Base-by-base conservation (phyloP, 2,329 filamentous ascomycete species). In the Chrysoporthe austroafricana region DNA sequence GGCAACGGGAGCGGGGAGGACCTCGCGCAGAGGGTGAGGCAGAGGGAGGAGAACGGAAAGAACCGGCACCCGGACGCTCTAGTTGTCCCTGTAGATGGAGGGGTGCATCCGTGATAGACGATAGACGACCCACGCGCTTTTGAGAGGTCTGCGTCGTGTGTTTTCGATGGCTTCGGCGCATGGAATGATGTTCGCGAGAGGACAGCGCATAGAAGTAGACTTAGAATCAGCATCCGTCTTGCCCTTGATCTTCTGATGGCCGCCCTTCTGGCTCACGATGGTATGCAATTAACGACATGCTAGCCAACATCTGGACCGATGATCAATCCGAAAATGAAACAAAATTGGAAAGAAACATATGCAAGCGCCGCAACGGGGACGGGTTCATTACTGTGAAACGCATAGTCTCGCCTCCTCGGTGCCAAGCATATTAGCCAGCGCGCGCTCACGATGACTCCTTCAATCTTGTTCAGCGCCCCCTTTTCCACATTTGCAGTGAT, bases 1-100 rank as follows among this genome's bases (percentile, higher is more conserved):
- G 64, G 50, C n/a, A 62, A 57, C 26, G 59, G 59, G 16, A 66
- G 64, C 34, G 58, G 32, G 9, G 62, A 64, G 62, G 52, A 57
- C 39, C 32, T 44, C 39, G 5, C 26, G n/a, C 36, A 58, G 36
- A 32, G 5, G 26, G 26, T 14, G 50, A 32, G 26, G 39, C 52
- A 36, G n/a, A 34, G 32, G 36, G 52, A 57, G 14, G 60, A 36
- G 26, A 6, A 34, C 14, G 60, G 46, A 8, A 62, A 42, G 4
- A 5, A 52, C 2, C 54, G 54, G 16, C 32, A 57, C 3, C 54
- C 34, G 3, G 54, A 39, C 21, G 50, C 26, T 11, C 4, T 16
- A 21, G 26, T 21, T 34, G 11, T 54, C 4, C 16, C 16, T n/a
- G 56, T n/a, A 8, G 32, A 34, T 21, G 34, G 4, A 5, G 16